phyloP scores from a whole-genome alignment of 2,329 filamentous ascomycete genomes.

The Pseudogymnoascus verrucosus region DNA sequence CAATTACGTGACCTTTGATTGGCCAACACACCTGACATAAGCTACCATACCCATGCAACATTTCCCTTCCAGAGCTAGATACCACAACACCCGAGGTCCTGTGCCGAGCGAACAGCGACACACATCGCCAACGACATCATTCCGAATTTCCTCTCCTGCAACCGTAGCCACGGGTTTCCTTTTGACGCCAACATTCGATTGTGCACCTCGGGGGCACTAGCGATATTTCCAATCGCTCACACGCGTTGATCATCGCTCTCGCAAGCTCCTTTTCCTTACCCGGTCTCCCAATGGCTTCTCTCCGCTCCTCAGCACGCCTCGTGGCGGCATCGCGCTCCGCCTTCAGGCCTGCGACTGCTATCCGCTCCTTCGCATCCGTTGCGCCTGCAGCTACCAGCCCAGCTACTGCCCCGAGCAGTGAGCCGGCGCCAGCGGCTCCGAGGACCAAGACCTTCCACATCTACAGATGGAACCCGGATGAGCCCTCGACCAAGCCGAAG shows the following conservation, averaged over 20 bases:
- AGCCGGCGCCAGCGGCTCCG: constrained; percentile 48
- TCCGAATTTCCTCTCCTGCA: constrained; percentile 1
- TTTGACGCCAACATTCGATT: constrained; percentile 3
- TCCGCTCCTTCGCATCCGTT: constrained; percentile 48
- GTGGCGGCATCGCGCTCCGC: constrained; percentile 38
- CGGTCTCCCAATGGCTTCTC: constrained; percentile 46
- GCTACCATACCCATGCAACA: not conserved
- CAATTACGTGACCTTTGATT: constrained; percentile 2
- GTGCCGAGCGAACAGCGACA: constrained; percentile 4
- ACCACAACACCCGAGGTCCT: constrained; percentile 10
- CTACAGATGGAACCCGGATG: constrained; percentile 97
- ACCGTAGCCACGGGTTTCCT: not conserved
- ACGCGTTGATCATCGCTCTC: constrained; percentile 3
- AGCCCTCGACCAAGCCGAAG: constrained; percentile 81
- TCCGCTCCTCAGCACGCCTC: constrained; percentile 49
- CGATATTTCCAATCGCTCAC: not conserved
- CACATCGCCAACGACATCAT: constrained; percentile 9
- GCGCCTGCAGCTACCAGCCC: constrained; percentile 22
- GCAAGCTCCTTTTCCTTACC: constrained; percentile 6
- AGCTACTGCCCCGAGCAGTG: constrained; percentile 32
- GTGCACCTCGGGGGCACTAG: constrained; percentile 7
- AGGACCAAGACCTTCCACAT: constrained; percentile 92
- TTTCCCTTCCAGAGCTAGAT: constrained; percentile 8
- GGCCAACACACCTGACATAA: constrained; percentile 3
- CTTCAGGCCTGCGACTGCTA: constrained; percentile 30